Conservation (phyloP, 257 asterid genomes). For the Anisodus acutangulus region DNA sequence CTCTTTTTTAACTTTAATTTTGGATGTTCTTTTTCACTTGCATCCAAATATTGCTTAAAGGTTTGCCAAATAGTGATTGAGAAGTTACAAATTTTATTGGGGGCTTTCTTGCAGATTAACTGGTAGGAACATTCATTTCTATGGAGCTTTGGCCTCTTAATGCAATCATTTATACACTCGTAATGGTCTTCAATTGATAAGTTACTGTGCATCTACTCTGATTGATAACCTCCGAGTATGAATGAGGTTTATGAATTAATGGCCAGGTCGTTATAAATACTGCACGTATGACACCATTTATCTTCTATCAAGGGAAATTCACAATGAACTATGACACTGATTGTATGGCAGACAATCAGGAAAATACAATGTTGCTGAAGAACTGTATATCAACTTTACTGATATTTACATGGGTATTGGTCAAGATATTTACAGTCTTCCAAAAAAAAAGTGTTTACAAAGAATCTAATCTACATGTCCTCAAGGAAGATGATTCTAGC, state of each 20-base stretch:
- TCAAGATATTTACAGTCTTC: neutral
- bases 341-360: neutral
- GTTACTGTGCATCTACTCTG: neutral
- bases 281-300: neutral
- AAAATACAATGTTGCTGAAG: neutral
- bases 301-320: neutral
- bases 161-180: neutral
- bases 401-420: constrained; percentile 4
- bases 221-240: neutral
- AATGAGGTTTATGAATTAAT: neutral
- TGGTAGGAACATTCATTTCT: neutral
- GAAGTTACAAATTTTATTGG: neutral
- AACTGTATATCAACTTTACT: neutral
- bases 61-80: neutral
- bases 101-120: neutral
- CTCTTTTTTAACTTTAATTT: neutral
- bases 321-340: neutral
- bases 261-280: neutral
- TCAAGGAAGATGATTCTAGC: neutral
- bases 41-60: neutral
- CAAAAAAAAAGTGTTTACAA: neutral
- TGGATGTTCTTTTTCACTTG: neutral
- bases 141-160: neutral
- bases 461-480: neutral
- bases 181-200: neutral